These are phyloP conservation scores for Garcia nutans DNA, from an alignment of 345 rosid genomes.

Conservation along the genomic window DNA sequence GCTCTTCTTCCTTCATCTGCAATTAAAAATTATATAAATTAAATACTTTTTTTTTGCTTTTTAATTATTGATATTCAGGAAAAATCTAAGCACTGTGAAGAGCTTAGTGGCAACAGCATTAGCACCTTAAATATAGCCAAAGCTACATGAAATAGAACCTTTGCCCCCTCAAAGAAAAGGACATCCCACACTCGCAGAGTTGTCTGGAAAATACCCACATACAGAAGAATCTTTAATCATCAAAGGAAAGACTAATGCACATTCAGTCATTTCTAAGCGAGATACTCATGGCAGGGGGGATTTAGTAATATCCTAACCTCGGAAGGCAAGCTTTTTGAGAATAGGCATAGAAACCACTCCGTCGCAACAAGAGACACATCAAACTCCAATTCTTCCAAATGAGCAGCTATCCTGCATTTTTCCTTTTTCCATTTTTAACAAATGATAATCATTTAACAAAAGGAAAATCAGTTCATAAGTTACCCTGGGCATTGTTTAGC, in stretches of 20 bases:
- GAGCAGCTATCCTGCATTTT: slow-evolving; percentile 76
- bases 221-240: slow-evolving; percentile 8
- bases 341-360: slow-evolving; percentile 98
- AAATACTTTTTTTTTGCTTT: background rate
- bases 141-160: slow-evolving; percentile 95
- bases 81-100: slow-evolving; percentile 6
- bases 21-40: slow-evolving; percentile 6
- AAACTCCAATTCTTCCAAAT: slow-evolving; percentile 85
- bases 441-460: slow-evolving; percentile 1
- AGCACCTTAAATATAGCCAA: slow-evolving; percentile 93
- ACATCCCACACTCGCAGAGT: slow-evolving; percentile 98
- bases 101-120: slow-evolving; percentile 11
- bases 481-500: slow-evolving; percentile 85
- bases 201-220: slow-evolving; percentile 49
- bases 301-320: slow-evolving; percentile 54
- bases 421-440: slow-evolving; percentile 5
- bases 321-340: slow-evolving; percentile 97
- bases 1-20: slow-evolving; percentile 94
- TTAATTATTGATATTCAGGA: slow-evolving; percentile 5
- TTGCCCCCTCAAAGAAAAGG: slow-evolving; percentile 95
- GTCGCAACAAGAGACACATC: slow-evolving; percentile 99
- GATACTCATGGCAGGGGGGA: background rate
- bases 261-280: background rate
- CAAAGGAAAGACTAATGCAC: slow-evolving; percentile 1
- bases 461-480: background rate